Evolutionary conservation across 2,329 filamentous ascomycete species (phyloP).

Genomic region (Thielaviopsis cerberus): DNA sequence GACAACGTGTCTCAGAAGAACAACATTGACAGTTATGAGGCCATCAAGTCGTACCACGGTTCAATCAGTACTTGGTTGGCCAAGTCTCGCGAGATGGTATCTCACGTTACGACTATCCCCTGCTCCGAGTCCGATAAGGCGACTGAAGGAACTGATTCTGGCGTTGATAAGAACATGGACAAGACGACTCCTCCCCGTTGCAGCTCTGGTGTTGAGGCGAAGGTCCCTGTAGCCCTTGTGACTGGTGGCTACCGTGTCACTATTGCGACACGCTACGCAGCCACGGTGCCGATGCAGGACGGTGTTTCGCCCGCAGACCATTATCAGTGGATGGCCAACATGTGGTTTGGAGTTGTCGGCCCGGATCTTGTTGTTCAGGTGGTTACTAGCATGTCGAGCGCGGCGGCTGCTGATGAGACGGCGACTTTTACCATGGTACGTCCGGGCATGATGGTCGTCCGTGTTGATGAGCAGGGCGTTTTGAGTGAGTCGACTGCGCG

Average conservation of each 20-base stretch:
- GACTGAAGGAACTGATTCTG: not conserved
- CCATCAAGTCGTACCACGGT: not conserved
- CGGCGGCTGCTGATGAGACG: not conserved
- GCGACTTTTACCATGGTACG: not conserved
- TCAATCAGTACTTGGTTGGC: not conserved
- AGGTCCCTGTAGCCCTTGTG: conserved; percentile 43
- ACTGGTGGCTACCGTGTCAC: conserved; percentile 65
- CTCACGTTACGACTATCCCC: not conserved
- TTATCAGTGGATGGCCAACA: conserved; percentile 91
- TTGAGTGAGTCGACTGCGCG: conserved; percentile 53
- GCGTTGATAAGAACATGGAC: not conserved
- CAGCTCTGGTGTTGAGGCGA: not conserved
- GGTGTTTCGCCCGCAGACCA: conserved; percentile 69
- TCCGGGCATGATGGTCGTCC: conserved; percentile 30
- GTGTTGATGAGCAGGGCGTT: conserved; percentile 24
- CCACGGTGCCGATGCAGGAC: conserved; percentile 55
- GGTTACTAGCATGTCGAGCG: not conserved
- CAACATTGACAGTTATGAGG: not conserved
- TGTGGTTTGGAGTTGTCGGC: conserved; percentile 74
- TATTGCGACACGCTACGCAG: conserved; percentile 57
- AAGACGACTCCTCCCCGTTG: not conserved
- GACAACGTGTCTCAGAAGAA: conserved; percentile 2
- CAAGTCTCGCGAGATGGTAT: not conserved
- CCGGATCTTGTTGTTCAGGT: conserved; percentile 64
- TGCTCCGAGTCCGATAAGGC: not conserved